A percentile compares a stretch with the other conserved stretches of the same genome.
Conservation (phyloP, 176 grass and related monocot species). For the Triticum aestivum region IWGSC_CS_RefSeq_v2.1 NC_057800.1:562294925-562295424, state of each 20-base stretch:
- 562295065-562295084: conserved; percentile 95
- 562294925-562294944: conserved; percentile 61
- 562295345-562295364: neutral
- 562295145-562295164: conserved; percentile 8
- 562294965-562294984: conserved; percentile 99
- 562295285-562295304: neutral
- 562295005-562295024: conserved; percentile 96
- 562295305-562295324: neutral
- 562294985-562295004: conserved; percentile 88
- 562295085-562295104: conserved; percentile 94
- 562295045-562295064: conserved; percentile 90
- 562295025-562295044: conserved; percentile 75
- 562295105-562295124: conserved; percentile 98
- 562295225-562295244: neutral
- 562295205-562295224: neutral
- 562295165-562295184: neutral
- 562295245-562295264: neutral
- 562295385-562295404: neutral
- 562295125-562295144: conserved; percentile 61
- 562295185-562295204: neutral
- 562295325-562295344: neutral
- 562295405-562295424: neutral
- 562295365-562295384: neutral
- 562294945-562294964: conserved; percentile 96
- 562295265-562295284: conserved; percentile 10